These are phyloP conservation scores for Pseudodiploospora longispora DNA, from an alignment of 2,329 filamentous ascomycete genomes.

Conservation along the genomic window DNA sequence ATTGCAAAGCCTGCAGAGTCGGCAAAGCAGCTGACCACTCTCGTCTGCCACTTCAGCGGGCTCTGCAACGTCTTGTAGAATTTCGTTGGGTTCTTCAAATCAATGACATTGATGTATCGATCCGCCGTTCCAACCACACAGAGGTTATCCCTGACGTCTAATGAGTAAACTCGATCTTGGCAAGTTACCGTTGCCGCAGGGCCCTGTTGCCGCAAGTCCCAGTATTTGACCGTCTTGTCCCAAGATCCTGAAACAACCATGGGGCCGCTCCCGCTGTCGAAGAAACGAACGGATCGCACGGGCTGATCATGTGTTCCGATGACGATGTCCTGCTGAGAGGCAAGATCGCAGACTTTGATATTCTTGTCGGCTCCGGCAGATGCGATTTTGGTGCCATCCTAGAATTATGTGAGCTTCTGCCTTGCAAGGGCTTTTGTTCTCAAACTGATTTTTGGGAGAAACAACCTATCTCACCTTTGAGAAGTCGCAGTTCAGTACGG, in stretches of 20 bases:
- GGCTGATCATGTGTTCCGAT: conserved; percentile 80
- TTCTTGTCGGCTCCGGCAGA: conserved; percentile 88
- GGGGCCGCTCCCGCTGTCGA: conserved; percentile 61
- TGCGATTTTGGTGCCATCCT: conserved; percentile 87
- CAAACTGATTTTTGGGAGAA: not conserved
- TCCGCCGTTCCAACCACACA: conserved; percentile 91
- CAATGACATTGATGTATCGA: conserved; percentile 91
- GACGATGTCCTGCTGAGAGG: conserved; percentile 56
- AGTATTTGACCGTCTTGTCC: conserved; percentile 88
- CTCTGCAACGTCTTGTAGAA: conserved; percentile 97
- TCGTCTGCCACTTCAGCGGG: conserved; percentile 95
- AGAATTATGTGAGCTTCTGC: conserved; percentile 9
- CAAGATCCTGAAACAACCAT: conserved; percentile 90
- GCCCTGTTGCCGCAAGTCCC: conserved; percentile 64
- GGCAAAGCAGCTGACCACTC: conserved; percentile 88
- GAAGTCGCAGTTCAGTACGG: conserved; percentile 80
- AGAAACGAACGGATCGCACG: conserved; percentile 70
- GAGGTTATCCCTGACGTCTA: conserved; percentile 84
- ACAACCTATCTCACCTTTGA: conserved; percentile 58
- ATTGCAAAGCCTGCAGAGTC: conserved; percentile 90
- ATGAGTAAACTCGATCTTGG: conserved; percentile 77
- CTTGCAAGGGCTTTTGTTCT: not conserved
- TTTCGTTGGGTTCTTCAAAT: conserved; percentile 77
- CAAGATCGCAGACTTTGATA: conserved; percentile 79
- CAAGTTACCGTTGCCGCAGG: conserved; percentile 58